Base-by-base conservation (phyloP, 1,284 basidiomycete species). In the Pterulicium gracile region DNA sequence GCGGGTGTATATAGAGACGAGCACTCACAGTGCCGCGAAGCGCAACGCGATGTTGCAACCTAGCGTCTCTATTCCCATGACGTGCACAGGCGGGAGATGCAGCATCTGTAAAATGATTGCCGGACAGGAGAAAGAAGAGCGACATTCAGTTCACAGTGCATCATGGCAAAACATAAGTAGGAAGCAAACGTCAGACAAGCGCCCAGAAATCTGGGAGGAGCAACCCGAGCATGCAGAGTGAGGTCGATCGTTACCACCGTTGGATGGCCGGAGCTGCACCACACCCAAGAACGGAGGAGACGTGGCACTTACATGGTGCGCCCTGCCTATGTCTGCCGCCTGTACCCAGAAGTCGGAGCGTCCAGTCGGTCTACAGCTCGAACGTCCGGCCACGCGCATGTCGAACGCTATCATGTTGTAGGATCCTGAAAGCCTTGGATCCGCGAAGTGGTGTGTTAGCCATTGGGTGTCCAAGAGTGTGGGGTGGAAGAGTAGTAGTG, bases 391-490 rank as follows among this genome's bases (percentile, higher is more conserved):
- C n/a, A 71, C 68, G 4, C 83, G 74, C 52, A 76, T 73, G 58
- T 88, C 85, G 57, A 88, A 79, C 4, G 81, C 79, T 50, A 88
- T 75, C 19, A 87, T 58, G 56, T 88, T 88, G 60, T 70, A 85
- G 27, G 64, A 58, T 0, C 61, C 56, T 50, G 69, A 58, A 24
- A 88, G 63, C 35, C 84, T 70, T 1, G 72, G 72, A 58, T 87
- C 83, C 24, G 77, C 75, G 43, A 84, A 72, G 50, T 87, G 84
- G 19, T 70, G 63, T 22, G 69, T 66, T 49, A 83, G 64, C 84
- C 84, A 87, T 45, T 72, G 66, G 1, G 75, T 75, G 61, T 84
- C 81, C 45, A 88, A 65, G 55, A 80, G 77, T 20, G 71, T 61
- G 3, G 83, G 81, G 52, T 81, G 83, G 1, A 87, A 62, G 48